These are phyloP conservation scores for Daldinia concentrica DNA, from an alignment of 495 filamentous ascomycete species.

Conservation along the genomic window DNA sequence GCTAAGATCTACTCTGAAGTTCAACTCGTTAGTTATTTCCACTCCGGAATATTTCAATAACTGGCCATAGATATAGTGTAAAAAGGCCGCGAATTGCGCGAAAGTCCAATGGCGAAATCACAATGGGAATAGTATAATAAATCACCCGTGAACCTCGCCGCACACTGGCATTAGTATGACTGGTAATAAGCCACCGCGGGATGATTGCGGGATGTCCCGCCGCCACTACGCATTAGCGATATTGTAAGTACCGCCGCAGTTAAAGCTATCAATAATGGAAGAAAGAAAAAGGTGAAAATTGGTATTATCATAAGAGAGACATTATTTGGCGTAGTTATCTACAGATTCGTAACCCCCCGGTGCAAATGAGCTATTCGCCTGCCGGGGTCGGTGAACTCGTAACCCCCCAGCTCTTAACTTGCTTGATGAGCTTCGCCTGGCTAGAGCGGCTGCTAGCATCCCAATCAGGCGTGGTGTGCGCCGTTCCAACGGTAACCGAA, in stretches of 20 bases:
- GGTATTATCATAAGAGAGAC: neutral
- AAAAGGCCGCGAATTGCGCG: neutral
- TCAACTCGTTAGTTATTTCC: neutral
- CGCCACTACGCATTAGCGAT: neutral
- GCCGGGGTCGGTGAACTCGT: neutral
- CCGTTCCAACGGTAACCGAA: neutral
- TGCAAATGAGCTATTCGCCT: neutral
- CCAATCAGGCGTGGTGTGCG: neutral
- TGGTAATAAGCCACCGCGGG: neutral
- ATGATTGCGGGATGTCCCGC: neutral
- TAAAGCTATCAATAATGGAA: neutral
- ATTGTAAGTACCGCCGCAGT: neutral
- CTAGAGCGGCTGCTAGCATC: slow-evolving; percentile 6
- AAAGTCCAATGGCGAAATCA: neutral
- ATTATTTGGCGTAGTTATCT: neutral
- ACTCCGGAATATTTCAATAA: neutral
- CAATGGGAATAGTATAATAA: neutral
- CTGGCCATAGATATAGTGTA: neutral
- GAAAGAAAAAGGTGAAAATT: neutral
- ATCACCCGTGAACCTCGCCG: neutral
- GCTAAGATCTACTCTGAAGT: neutral
- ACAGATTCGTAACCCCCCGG: neutral
- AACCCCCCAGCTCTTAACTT: slow-evolving; percentile 9
- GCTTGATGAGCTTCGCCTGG: slow-evolving; percentile 12
- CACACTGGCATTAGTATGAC: neutral